phyloP scores from a whole-genome alignment of 306 rosid genomes.

The Castanospermum australe region DNA sequence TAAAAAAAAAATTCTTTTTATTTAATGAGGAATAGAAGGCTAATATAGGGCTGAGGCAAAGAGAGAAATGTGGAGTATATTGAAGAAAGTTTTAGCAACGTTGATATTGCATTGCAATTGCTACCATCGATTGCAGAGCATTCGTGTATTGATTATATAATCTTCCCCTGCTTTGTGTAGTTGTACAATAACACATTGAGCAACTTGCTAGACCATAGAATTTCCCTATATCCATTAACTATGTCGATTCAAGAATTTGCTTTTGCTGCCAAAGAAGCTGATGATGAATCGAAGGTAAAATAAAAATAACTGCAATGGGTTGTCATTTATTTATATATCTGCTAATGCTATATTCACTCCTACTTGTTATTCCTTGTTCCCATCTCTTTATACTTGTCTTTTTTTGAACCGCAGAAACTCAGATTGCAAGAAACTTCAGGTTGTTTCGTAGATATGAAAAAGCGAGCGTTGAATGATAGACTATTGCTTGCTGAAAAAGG shows the following conservation, averaged over 20 bases:
- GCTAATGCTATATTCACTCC: not conserved
- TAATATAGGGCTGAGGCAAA: not conserved
- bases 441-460: conserved; percentile 36
- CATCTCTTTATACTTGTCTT: conserved; percentile 4
- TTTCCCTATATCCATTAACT: conserved; percentile 54
- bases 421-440: conserved; percentile 41
- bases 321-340: not conserved
- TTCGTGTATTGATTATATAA: not conserved
- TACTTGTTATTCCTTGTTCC: not conserved
- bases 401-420: conserved; percentile 46
- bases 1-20: not conserved
- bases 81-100: not conserved
- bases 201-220: conserved; percentile 45
- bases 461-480: conserved; percentile 68
- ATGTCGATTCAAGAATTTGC: conserved; percentile 69
- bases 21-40: not conserved
- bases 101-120: not conserved
- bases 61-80: not conserved
- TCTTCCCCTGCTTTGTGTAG: conserved; percentile 43
- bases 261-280: conserved; percentile 65
- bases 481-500: conserved; percentile 74
- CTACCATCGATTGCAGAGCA: not conserved
- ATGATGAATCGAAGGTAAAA: conserved; percentile 63
- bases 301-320: not conserved
- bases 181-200: conserved; percentile 49